phyloP scores from a whole-genome alignment of 257 asterid species.

The Salvia splendens region DNA sequence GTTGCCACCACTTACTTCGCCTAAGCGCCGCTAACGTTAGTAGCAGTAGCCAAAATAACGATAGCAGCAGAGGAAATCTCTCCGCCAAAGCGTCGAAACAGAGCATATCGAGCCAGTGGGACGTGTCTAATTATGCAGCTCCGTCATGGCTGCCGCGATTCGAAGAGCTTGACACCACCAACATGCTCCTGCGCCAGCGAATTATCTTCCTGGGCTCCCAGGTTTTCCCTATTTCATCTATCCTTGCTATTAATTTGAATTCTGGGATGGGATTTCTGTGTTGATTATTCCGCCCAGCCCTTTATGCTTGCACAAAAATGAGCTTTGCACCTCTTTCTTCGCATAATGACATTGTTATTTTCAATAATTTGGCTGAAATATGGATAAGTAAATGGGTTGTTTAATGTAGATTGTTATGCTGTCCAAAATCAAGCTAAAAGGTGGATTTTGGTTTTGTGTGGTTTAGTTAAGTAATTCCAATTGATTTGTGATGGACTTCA shows the following conservation, averaged over 20 bases:
- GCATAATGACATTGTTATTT: background rate
- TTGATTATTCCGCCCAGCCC: background rate
- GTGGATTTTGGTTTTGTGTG: constrained; percentile 7
- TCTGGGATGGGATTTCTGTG: background rate
- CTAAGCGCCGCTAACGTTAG: constrained; percentile 17
- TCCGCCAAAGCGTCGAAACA: constrained; percentile 44
- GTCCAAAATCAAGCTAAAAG: background rate
- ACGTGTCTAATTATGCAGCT: constrained; percentile 62
- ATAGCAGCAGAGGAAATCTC: constrained; percentile 25
- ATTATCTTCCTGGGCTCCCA: constrained; percentile 88
- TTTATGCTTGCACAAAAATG: background rate
- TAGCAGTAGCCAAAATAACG: constrained; percentile 16
- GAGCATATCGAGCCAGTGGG: constrained; percentile 59
- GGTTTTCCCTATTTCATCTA: constrained; percentile 41
- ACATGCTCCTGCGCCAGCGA: constrained; percentile 97
- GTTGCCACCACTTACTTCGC: constrained; percentile 23
- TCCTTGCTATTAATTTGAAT: background rate
- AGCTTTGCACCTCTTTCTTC: background rate
- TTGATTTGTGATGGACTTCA: constrained; percentile 9
- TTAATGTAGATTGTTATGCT: background rate
- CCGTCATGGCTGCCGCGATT: constrained; percentile 89
- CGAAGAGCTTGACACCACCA: constrained; percentile 95
- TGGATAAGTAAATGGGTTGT: background rate
- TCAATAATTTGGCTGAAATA: constrained; percentile 5
- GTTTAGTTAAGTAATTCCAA: background rate